phyloP scores from a whole-genome alignment of 768 basidiomycete genomes.

The Termitomyces sp. region DNA sequence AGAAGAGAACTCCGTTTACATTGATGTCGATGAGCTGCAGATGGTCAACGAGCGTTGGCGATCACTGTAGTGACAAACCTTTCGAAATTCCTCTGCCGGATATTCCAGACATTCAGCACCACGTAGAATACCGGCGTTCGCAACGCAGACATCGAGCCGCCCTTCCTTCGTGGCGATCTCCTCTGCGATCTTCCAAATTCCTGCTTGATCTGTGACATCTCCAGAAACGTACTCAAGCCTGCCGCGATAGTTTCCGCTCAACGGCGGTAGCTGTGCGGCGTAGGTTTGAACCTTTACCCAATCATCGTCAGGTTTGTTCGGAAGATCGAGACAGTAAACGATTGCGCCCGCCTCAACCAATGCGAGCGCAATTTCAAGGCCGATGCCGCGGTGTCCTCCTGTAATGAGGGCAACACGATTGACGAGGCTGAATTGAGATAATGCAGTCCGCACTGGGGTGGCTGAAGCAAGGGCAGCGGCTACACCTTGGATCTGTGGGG shows the following conservation, averaged over 20 bases:
- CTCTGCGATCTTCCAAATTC: slow-evolving; percentile 44
- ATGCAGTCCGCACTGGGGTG: slow-evolving; percentile 13
- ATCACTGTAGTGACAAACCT: slow-evolving; percentile 35
- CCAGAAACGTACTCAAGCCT: slow-evolving; percentile 47
- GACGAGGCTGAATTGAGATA: slow-evolving; percentile 39
- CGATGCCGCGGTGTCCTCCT: slow-evolving; percentile 58
- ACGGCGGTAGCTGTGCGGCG: slow-evolving; percentile 30
- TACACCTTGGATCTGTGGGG: slow-evolving; percentile 17
- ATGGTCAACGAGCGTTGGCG: background rate
- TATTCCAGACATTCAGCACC: slow-evolving; percentile 55
- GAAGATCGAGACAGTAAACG: slow-evolving; percentile 65
- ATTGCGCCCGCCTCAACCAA: slow-evolving; percentile 27
- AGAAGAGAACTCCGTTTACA: slow-evolving; percentile 54
- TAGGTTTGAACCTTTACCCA: slow-evolving; percentile 49
- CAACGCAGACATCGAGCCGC: slow-evolving; percentile 62
- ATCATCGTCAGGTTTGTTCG: slow-evolving; percentile 43
- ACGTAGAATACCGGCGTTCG: slow-evolving; percentile 62
- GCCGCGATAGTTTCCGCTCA: slow-evolving; percentile 25
- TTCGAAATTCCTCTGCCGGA: slow-evolving; percentile 51
- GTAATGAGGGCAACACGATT: slow-evolving; percentile 50
- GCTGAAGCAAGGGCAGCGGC: slow-evolving; percentile 22
- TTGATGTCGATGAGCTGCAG: slow-evolving; percentile 60
- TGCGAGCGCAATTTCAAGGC: slow-evolving; percentile 39
- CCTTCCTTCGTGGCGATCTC: slow-evolving; percentile 58
- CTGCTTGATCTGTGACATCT: slow-evolving; percentile 57